Conservation (phyloP, 306 rosid genomes). For the Cucurbita argyrosperma region DNA sequence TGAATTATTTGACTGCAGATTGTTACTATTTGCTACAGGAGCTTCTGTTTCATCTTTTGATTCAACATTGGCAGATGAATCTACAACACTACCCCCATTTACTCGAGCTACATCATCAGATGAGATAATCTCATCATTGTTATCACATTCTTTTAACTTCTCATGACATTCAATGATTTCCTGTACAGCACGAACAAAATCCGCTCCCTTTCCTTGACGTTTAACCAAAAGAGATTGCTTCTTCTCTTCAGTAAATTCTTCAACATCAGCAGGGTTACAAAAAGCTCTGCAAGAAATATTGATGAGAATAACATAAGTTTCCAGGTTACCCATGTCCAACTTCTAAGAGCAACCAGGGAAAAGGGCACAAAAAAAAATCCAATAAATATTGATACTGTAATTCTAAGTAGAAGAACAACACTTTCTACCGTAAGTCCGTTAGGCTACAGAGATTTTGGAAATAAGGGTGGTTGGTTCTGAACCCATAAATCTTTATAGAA, state of each 20-base stretch:
- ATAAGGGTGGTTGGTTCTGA: not conserved
- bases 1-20: slow-evolving; percentile 28
- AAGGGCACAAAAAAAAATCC: not conserved
- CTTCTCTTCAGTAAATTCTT: slow-evolving; percentile 91
- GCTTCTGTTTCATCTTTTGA: slow-evolving; percentile 32
- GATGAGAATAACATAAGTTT: slow-evolving; percentile 17
- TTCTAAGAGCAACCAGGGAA: not conserved
- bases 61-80: slow-evolving; percentile 22
- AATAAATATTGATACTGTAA: not conserved
- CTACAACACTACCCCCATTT: slow-evolving; percentile 28
- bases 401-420: not conserved
- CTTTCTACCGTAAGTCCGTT: not conserved
- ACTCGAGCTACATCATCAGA: slow-evolving; percentile 30
- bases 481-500: not conserved
- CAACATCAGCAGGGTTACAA: slow-evolving; percentile 94
- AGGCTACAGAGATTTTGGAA: not conserved
- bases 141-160: slow-evolving; percentile 46
- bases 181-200: slow-evolving; percentile 81
- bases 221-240: slow-evolving; percentile 71
- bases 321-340: not conserved
- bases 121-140: slow-evolving; percentile 25
- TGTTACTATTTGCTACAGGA: slow-evolving; percentile 15
- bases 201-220: slow-evolving; percentile 90
- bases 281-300: slow-evolving; percentile 56
- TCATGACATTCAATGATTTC: slow-evolving; percentile 75